phyloP scores from a whole-genome alignment of 139 green algal species.

The Spirogloea muscicola region DNA sequence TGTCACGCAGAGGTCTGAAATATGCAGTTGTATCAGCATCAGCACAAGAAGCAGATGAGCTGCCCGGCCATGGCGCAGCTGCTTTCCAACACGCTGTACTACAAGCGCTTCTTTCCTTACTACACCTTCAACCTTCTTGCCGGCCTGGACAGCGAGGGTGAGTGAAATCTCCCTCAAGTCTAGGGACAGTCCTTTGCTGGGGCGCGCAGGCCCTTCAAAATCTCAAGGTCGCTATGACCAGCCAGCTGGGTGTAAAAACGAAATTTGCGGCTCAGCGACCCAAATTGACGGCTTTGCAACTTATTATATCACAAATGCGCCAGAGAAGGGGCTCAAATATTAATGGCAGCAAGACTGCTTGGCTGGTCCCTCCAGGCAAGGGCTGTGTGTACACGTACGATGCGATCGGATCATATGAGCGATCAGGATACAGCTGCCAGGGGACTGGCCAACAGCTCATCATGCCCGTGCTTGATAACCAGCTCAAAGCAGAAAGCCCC shows the following conservation, averaged over 20 bases:
- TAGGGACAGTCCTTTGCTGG: too few relatives aligned
- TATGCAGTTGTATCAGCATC: conserved; percentile 61
- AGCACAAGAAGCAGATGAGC: conserved; percentile 85
- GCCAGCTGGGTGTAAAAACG: too few relatives aligned
- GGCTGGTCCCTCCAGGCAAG: conserved; percentile 58
- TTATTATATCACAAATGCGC: too few relatives aligned
- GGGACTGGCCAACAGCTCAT: conserved; percentile 92
- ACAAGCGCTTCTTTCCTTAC: conserved; percentile 97
- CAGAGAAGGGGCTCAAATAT: too few relatives aligned
- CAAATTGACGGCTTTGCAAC: too few relatives aligned
- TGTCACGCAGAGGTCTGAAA: neutral
- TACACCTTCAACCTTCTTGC: conserved; percentile 97
- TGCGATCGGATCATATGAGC: conserved; percentile 90
- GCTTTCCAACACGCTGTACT: conserved; percentile 86
- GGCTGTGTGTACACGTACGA: conserved; percentile 98
- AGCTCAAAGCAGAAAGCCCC: conserved; percentile 86
- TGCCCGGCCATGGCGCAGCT: conserved; percentile 86
- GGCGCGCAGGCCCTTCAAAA: too few relatives aligned
- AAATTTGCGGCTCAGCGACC: too few relatives aligned
- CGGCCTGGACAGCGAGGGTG: conserved; percentile 87
- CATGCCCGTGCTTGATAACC: conserved; percentile 97
- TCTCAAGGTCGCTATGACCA: too few relatives aligned
- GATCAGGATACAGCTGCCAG: conserved; percentile 58
- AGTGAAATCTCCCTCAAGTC: too few relatives aligned
- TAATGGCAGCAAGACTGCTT: neutral